A percentile compares a stretch with the other conserved stretches of the same genome.
Conservation (phyloP, 2,329 filamentous ascomycete genomes). For the Colletotrichum sublineola region DNA sequence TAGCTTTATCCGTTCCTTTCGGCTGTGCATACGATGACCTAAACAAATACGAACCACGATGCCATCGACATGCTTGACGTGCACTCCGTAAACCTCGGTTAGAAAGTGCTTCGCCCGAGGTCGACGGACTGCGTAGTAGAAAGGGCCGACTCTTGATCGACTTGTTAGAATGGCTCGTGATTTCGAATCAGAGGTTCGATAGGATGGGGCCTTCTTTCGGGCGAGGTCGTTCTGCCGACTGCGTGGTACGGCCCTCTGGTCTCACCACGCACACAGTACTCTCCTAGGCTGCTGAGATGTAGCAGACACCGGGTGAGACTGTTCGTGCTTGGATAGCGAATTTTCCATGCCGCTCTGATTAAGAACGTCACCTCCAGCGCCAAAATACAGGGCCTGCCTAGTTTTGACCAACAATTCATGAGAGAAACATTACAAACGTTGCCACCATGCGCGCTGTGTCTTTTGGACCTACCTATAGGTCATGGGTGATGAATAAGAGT, state of each 20-base stretch:
- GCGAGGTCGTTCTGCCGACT: background rate
- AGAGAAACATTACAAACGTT: background rate
- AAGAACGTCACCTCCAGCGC: background rate
- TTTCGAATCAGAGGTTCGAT: background rate
- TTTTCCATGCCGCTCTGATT: background rate
- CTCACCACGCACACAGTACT: background rate
- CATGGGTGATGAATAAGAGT: slow-evolving; percentile 55
- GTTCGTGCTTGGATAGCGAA: background rate
- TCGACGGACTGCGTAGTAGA: background rate
- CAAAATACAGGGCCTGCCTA: background rate
- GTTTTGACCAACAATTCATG: background rate
- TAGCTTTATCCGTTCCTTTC: background rate
- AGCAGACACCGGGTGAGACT: background rate
- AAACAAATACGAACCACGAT: background rate
- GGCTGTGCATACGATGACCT: background rate
- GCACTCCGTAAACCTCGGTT: slow-evolving; percentile 10
- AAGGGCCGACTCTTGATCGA: background rate
- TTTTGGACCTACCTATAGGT: background rate
- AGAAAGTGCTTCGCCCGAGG: slow-evolving; percentile 21
- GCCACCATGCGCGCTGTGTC: no score
- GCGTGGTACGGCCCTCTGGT: background rate
- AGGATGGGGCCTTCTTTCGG: background rate
- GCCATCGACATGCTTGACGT: background rate
- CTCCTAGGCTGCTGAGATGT: background rate
- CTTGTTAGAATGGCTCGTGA: background rate